Conservation (phyloP, 176 grass and related monocot genomes). For the Puccinellia tenuiflora region DNA sequence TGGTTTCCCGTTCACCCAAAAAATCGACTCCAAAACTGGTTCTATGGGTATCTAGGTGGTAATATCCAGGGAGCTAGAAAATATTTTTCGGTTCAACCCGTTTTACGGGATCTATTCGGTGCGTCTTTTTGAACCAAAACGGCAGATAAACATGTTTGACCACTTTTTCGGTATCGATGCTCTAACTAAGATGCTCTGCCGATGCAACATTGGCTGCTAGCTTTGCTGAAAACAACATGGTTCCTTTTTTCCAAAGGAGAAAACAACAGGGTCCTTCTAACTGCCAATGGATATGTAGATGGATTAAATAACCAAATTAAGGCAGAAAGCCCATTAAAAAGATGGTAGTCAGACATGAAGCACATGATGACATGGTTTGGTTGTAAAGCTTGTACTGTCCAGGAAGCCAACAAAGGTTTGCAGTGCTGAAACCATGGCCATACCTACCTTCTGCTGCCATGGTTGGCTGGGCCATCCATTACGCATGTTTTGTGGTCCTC, state of each 20-base stretch:
- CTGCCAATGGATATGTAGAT: slow-evolving; percentile 2
- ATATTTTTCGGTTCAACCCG: too few relatives aligned
- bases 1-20: too few relatives aligned
- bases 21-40: too few relatives aligned
- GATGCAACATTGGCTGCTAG: slow-evolving; percentile 1
- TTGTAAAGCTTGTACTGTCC: not conserved
- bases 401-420: slow-evolving; percentile 11
- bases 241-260: not conserved
- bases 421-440: slow-evolving; percentile 17
- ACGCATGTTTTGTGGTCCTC: slow-evolving; percentile 23
- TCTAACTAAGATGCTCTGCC: not conserved
- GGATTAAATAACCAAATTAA: not conserved
- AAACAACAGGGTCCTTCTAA: not conserved
- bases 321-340: not conserved
- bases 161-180: too few relatives aligned
- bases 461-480: slow-evolving; percentile 4
- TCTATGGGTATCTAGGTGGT: too few relatives aligned
- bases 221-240: slow-evolving; percentile 7
- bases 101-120: too few relatives aligned
- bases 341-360: not conserved
- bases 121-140: too few relatives aligned
- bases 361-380: not conserved
- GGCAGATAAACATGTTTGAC: too few relatives aligned
- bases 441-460: slow-evolving; percentile 9
- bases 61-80: too few relatives aligned